Evolutionary conservation across 306 rosid species (phyloP), one percentile per base, ranked within the genome.

Genomic region (Lathyrus oleraceus): DNA sequence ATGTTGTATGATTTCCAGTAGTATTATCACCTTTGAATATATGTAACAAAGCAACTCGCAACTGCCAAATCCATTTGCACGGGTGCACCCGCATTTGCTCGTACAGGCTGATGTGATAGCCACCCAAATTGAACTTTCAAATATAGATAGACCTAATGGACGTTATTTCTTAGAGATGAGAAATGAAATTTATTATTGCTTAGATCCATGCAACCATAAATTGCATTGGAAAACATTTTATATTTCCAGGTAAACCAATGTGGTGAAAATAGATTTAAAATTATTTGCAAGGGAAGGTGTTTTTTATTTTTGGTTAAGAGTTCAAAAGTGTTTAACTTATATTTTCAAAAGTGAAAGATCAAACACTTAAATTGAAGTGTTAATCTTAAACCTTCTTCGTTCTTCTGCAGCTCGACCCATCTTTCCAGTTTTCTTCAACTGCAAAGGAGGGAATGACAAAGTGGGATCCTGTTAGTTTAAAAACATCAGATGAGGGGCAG

Each of bases 401-500:
- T 65, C 25, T 61, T 77, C 36, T 47, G 72, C 81, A 85, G 90
- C 80, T 79, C 42, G 79, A 82, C 64, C 85, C 84, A 62, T 79
- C 87, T 44, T 82, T 85, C 74, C 87, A 84, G 76, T 73, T 85
- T 74, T 68, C 91, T 51, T 85, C 86, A 67, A 65, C 81, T 58
- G 94, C 85, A 71, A 88, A 88, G 97, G 97, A 93, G 73, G 97
- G 96, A 53, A 87, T 70, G 63, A 93, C 98, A 27, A 93, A 93
- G 82, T 93, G 98, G 98, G 96, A 90, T 58, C 97, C 98, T 53
- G 81, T 90, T 47, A 58, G 89, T 74, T 70, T 80, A 39, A 82
- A 85, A 77, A 48, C 86, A 53, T 77, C 87, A 35, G 85, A 86
- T 39, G 96, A 90, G 79, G 83, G 62, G 19, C 84, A 59, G 44